These are phyloP conservation scores for Coemansia sp. DNA, from an alignment of 192 early-diverging fungal species.

Conservation along the genomic window DNA sequence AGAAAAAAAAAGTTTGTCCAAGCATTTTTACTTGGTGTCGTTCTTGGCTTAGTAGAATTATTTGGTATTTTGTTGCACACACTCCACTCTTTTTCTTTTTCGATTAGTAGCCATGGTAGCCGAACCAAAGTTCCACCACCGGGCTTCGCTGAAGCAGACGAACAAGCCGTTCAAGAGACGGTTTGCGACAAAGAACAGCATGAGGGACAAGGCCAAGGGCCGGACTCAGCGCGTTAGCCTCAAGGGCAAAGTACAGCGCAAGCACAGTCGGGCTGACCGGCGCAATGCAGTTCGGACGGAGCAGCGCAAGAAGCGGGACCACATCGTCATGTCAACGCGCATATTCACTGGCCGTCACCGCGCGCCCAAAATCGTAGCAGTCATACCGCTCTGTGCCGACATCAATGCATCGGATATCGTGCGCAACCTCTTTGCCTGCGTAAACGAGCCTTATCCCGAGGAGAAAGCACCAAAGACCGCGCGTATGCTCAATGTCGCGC, in stretches of 20 bases:
- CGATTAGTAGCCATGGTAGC: not conserved
- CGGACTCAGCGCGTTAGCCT: slow-evolving; percentile 65
- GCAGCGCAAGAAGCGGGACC: slow-evolving; percentile 83
- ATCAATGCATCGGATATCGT: slow-evolving; percentile 58
- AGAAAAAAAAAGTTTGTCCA: slow-evolving; percentile 3
- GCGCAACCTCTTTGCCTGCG: slow-evolving; percentile 51
- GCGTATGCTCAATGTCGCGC: slow-evolving; percentile 58
- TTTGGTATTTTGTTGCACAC: not conserved
- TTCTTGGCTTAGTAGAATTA: not conserved
- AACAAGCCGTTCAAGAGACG: slow-evolving; percentile 98
- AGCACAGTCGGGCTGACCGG: slow-evolving; percentile 72
- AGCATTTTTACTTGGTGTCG: slow-evolving; percentile 13
- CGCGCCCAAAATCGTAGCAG: slow-evolving; percentile 87
- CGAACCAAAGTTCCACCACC: slow-evolving; percentile 60
- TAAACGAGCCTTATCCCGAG: slow-evolving; percentile 58
- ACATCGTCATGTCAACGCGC: slow-evolving; percentile 67
- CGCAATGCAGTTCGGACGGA: slow-evolving; percentile 75
- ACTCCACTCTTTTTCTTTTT: not conserved
- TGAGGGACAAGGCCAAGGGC: slow-evolving; percentile 84
- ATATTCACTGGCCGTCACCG: slow-evolving; percentile 83
- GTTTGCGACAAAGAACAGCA: slow-evolving; percentile 78
- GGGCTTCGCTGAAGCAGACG: slow-evolving; percentile 82
- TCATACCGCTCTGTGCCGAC: slow-evolving; percentile 88
- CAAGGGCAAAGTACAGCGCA: slow-evolving; percentile 59
- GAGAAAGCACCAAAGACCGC: slow-evolving; percentile 16